phyloP scores from a whole-genome alignment of 2,329 filamentous ascomycete species.

The Paracorniculantispora psalliotae region DNA sequence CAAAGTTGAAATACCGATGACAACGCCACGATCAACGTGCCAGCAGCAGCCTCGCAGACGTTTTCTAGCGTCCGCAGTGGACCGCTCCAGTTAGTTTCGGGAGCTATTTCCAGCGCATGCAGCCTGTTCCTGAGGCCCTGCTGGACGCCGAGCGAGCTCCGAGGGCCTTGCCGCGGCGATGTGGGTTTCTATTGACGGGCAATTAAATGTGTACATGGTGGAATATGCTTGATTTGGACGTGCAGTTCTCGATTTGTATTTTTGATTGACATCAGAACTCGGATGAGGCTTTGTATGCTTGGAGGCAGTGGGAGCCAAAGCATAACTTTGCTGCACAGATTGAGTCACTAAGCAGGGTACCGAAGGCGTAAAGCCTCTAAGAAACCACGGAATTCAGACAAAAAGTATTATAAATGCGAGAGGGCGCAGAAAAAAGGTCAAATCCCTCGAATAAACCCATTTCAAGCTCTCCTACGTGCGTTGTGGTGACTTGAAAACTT shows the following conservation, averaged over 20 bases:
- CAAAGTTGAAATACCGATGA: neutral
- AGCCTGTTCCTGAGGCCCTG: neutral
- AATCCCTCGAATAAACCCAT: too few species aligned
- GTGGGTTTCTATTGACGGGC: neutral
- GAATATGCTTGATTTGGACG: neutral
- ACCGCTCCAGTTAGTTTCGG: neutral
- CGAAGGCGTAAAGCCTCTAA: too few species aligned
- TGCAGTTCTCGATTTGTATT: neutral
- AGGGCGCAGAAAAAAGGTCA: too few species aligned
- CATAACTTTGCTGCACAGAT: too few species aligned
- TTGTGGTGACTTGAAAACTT: too few species aligned
- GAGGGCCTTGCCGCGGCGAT: neutral
- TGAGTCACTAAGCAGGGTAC: too few species aligned
- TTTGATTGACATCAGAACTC: too few species aligned
- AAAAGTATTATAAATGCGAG: too few species aligned
- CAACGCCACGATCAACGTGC: neutral
- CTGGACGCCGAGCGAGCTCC: constrained; percentile 1
- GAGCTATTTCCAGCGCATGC: neutral
- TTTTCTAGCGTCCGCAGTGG: constrained; percentile 10
- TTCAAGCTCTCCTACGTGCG: too few species aligned
- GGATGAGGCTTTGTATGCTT: too few species aligned
- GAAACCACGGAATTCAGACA: too few species aligned
- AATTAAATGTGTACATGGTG: neutral
- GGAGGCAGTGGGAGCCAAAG: too few species aligned
- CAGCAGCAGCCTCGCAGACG: neutral